Evolutionary conservation across 2,329 filamentous ascomycete genomes (phyloP), one percentile per base, ranked within the genome.

Genomic region (Thyridium curvatum): DNA sequence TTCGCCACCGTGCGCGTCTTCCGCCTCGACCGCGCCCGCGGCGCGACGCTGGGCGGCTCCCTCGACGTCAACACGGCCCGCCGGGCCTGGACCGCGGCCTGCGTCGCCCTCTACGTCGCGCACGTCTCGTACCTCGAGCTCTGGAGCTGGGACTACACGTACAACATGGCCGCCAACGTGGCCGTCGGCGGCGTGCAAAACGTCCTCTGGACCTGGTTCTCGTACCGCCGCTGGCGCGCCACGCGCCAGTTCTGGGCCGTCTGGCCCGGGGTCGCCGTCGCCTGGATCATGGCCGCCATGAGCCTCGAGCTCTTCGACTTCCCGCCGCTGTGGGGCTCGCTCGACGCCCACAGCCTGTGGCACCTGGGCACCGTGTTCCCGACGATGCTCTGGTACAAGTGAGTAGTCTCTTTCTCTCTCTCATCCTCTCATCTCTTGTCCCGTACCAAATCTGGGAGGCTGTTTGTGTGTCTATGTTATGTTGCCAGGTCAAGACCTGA

Each of bases 101-200:
- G 93, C 58, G 58, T 77, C 18, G 46, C 64, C 12, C 64, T 94
- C 38, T 98, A 94, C 60, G 55, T 72, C 18, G 67, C 75, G 39
- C 93, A 98, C 58, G 79, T 96, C 35, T 74, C 69, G 34, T 98
- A 95, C 60, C 72, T 98, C 39, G 87, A 84, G 55, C 78, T 88
- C 50, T 86, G 90, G 70, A 70, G 73, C 14, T 98, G 93, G 86
- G 86, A 97, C 61, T 98, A 98, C 60, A 85, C 84, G 5, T 98
- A 98, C 66, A 98, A 98, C 59, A 97, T 98, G 89, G 80, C 84
- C 2, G 93, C 90, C 37, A 98, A 97, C 54, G 86, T 98, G 15
- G 79, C 75, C 3, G 77, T 85, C 10, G 93, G 93, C 4, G 69
- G 89, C 31, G 60, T 90, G 4, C 83, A 89, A 56, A 95, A 97